Percentiles rank a stretch among this genome's conserved stretches.
Evolutionary conservation across 2,329 filamentous ascomycete species (phyloP).

Genomic region (Cryphonectria japonica): DNA sequence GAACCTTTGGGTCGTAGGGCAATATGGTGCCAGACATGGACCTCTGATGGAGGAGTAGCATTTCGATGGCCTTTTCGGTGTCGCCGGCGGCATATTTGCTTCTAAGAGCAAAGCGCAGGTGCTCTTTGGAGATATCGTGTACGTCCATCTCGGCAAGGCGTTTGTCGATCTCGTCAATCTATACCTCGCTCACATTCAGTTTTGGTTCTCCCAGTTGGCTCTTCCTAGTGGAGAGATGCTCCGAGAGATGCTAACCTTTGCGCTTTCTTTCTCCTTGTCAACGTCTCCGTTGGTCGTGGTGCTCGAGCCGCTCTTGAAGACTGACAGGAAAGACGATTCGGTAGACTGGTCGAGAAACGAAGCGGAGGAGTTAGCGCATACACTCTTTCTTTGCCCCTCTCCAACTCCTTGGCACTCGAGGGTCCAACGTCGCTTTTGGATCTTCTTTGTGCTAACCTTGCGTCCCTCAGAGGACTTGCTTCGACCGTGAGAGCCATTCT

Average conservation of each 20-base stretch:
- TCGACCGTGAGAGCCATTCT: slow-evolving; percentile 56
- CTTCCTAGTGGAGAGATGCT: slow-evolving; percentile 13
- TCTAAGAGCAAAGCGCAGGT: slow-evolving; percentile 58
- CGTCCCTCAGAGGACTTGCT: slow-evolving; percentile 59
- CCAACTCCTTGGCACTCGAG: not conserved
- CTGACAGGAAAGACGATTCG: slow-evolving; percentile 60
- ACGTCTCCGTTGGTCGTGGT: slow-evolving; percentile 58
- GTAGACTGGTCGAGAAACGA: slow-evolving; percentile 55
- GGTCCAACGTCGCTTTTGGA: not conserved
- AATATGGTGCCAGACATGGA: slow-evolving; percentile 79
- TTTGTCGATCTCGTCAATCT: slow-evolving; percentile 48
- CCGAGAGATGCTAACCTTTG: slow-evolving; percentile 40
- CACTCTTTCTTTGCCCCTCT: not conserved
- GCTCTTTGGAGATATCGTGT: slow-evolving; percentile 58
- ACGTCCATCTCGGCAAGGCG: slow-evolving; percentile 48
- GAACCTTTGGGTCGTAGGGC: slow-evolving; percentile 71
- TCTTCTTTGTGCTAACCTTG: slow-evolving; percentile 49
- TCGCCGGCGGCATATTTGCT: slow-evolving; percentile 71
- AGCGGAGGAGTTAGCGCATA: slow-evolving; percentile 28
- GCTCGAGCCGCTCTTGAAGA: slow-evolving; percentile 66
- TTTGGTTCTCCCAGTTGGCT: slow-evolving; percentile 18
- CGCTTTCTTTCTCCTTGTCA: slow-evolving; percentile 52
- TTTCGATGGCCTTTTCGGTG: slow-evolving; percentile 72
- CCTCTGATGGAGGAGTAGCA: slow-evolving; percentile 78
- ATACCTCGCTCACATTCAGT: slow-evolving; percentile 16